A percentile compares a stretch with the other conserved stretches of the same genome.
These are phyloP conservation scores for Cystobasidium ongulense DNA, from an alignment of 768 basidiomycete species.

Conservation along the genomic window DNA sequence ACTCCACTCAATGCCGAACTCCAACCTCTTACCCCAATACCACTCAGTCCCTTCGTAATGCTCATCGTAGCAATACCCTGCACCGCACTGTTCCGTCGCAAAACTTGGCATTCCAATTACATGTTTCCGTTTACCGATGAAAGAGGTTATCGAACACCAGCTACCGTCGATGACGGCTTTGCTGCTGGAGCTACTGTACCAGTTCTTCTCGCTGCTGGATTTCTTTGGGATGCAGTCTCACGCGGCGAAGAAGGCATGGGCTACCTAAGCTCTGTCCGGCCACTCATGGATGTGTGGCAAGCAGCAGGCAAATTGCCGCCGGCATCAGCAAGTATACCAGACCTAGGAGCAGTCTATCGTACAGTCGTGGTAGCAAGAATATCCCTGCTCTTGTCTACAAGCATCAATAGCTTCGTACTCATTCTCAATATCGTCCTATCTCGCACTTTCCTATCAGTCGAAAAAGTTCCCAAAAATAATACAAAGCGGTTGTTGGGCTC, in stretches of 20 bases:
- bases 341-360: constrained; percentile 31
- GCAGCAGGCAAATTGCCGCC: constrained; percentile 20
- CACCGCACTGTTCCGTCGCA: constrained; percentile 29
- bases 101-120: constrained; percentile 28
- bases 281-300: constrained; percentile 39
- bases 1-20: constrained; percentile 15
- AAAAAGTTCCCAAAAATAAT: constrained; percentile 39
- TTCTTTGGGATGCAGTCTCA: constrained; percentile 36
- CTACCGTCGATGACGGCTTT: constrained; percentile 40
- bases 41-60: constrained; percentile 32
- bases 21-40: constrained; percentile 29
- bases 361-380: constrained; percentile 35
- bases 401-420: constrained; percentile 37
- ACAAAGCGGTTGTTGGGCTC: constrained; percentile 41
- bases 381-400: constrained; percentile 39
- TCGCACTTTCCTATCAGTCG: constrained; percentile 37
- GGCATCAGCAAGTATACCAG: not conserved
- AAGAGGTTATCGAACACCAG: constrained; percentile 38
- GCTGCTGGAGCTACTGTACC: constrained; percentile 37
- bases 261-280: constrained; percentile 32
- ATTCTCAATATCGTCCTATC: constrained; percentile 38
- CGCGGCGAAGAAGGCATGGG: not conserved
- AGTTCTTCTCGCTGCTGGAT: constrained; percentile 36
- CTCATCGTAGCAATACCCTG: constrained; percentile 22
- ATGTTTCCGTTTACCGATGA: constrained; percentile 42